These are phyloP conservation scores for Saccharomyces eubayanus DNA, from an alignment of 805 yeast genomes.

Conservation along the genomic window DNA sequence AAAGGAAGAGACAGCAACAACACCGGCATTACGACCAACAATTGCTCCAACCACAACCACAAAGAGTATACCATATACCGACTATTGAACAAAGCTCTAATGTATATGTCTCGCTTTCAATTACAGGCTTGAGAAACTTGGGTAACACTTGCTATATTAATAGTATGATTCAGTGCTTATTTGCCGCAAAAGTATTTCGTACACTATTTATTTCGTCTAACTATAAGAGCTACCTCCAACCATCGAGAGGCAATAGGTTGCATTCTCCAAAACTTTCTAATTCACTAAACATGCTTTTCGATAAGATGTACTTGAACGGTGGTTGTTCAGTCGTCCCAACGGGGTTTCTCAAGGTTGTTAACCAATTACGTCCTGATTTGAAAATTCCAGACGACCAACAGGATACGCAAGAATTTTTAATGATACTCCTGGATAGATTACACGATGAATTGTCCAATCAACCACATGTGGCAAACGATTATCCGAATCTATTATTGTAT, in stretches of 20 bases:
- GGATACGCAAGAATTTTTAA: conserved; percentile 70
- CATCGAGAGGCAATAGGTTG: conserved; percentile 3
- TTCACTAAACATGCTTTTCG: conserved; percentile 46
- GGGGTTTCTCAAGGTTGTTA: conserved; percentile 47
- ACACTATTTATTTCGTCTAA: conserved; percentile 39
- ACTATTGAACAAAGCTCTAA: conserved; percentile 33
- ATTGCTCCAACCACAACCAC: not conserved
- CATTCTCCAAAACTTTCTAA: conserved; percentile 32
- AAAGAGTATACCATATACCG: conserved; percentile 25
- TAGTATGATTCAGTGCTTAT: conserved; percentile 62
- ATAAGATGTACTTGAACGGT: conserved; percentile 50
- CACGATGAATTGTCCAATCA: conserved; percentile 54
- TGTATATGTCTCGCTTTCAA: conserved; percentile 36
- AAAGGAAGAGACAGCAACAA: not conserved
- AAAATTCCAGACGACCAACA: conserved; percentile 69
- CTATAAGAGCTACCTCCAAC: conserved; percentile 38
- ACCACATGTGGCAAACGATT: conserved; percentile 32
- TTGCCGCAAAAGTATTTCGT: conserved; percentile 45
- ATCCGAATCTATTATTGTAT: conserved; percentile 33
- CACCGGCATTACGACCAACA: not conserved
- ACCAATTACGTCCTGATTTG: conserved; percentile 54
- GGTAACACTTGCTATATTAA: conserved; percentile 75
- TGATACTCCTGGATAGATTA: conserved; percentile 55
- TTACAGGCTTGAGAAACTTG: conserved; percentile 57
- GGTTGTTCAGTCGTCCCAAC: conserved; percentile 58